Percentiles rank a stretch among this genome's conserved stretches.
phyloP scores from a whole-genome alignment of 306 rosid species.

The Trifolium fragiferum region DNA sequence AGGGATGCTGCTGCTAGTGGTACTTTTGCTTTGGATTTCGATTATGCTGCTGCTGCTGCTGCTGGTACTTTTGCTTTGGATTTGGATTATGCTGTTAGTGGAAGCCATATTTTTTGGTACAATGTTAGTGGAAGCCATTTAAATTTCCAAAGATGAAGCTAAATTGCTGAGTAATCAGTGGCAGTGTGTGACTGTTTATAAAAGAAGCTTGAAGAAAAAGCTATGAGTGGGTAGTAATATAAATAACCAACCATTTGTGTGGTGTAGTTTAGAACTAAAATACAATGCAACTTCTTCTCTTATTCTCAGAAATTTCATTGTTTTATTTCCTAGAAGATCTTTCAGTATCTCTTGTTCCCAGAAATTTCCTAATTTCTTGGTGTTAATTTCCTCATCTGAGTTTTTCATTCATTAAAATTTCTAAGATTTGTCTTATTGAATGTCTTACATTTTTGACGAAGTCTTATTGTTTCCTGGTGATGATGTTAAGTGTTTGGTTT shows the following conservation, averaged over 20 bases:
- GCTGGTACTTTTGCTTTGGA: neutral
- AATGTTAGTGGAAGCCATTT: neutral
- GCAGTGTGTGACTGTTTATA: neutral
- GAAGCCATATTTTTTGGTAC: too few species aligned
- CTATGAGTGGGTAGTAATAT: too few species aligned
- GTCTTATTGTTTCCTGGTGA: too few species aligned
- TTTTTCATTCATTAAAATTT: neutral
- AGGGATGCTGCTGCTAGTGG: neutral
- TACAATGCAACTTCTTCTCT: too few species aligned
- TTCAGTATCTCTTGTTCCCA: neutral
- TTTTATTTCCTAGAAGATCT: neutral
- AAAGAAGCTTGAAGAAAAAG: neutral
- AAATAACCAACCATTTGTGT: neutral
- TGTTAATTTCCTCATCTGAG: neutral
- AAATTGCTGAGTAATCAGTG: neutral
- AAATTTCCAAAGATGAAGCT: neutral
- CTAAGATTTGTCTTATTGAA: too few species aligned
- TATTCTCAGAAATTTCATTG: too few species aligned
- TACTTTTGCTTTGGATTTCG: neutral
- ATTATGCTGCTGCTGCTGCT: neutral
- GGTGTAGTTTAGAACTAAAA: neutral
- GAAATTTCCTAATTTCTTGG: too few species aligned
- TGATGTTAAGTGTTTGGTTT: too few species aligned
- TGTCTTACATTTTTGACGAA: too few species aligned
- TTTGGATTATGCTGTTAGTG: neutral